Evolutionary conservation across 2,329 filamentous ascomycete species (phyloP), one percentile per base, ranked within the genome.

Genomic region (Colletotrichum acutatum): DNA sequence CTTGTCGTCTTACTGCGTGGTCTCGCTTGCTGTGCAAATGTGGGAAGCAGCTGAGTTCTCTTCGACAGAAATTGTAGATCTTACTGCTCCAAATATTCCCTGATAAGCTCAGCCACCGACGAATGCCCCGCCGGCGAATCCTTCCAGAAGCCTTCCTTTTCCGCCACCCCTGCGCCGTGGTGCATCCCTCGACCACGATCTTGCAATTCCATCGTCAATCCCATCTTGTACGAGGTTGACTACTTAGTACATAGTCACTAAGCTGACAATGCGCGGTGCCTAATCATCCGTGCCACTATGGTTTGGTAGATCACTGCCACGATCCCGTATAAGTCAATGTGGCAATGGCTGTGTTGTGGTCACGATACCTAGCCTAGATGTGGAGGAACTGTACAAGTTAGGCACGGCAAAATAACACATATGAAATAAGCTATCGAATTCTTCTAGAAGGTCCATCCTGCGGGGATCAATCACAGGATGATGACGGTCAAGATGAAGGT

Each of bases 91-190:
- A 14, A 28, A 4, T 28, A 26, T 56, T 28, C 54, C 34, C 26
- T 12, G 32, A 6, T 57, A 30, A 26, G 60, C 64, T 30, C 54
- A 62, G 68, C 46, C 24, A 8, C 19, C 9, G 1, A 4, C 42
- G 3, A 49, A 3, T 49, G 19, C 5, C 26, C 60, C 71, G 52
- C 66, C 16, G 2, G 42, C 32, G 56, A 72, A 65, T 70, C 66
- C 66, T 72, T 72, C 71, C 54, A 66, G 71, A 70, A 72, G 54
- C 60, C 54, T 72, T 72, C 60, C 71, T 46, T 19, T 70, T 66
- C 49, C 66, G 71, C 71, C 71, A 72, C 69, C 58, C 64, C 69
- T 71, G 64, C 37, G 22, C 64, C 64, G 30, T 28, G 5, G 28
- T 34, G 32, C 57, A 49, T 58, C n/a, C 22, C 12, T n/a, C 22